Conservation (phyloP, 2,329 filamentous ascomycete species). For the Moelleriella libera region DNA sequence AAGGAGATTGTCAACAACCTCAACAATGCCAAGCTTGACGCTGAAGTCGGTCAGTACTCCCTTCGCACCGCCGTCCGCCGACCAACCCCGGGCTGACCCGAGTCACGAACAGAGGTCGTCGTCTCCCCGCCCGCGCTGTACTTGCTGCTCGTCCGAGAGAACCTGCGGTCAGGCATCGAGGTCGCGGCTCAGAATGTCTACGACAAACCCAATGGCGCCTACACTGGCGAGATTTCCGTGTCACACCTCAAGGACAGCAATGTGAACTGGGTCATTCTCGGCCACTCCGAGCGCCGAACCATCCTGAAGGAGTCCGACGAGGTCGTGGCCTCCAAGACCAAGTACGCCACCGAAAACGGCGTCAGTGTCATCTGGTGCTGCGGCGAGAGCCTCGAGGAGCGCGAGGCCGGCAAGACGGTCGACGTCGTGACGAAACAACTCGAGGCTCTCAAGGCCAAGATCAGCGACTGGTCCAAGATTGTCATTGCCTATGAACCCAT, state of each 20-base stretch:
- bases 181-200: constrained; percentile 95
- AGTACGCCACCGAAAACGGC: constrained; percentile 76
- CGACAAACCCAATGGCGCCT: constrained; percentile 93
- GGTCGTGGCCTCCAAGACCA: constrained; percentile 86
- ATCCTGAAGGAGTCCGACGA: constrained; percentile 77
- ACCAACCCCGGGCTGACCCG: neutral
- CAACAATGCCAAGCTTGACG: constrained; percentile 70
- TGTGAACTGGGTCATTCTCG: constrained; percentile 82
- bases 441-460: constrained; percentile 60
- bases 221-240: constrained; percentile 92
- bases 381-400: constrained; percentile 88
- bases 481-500: constrained; percentile 98
- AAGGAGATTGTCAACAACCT: constrained; percentile 82
- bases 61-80: constrained; percentile 1
- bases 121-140: constrained; percentile 84
- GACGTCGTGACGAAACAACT: constrained; percentile 78
- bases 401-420: constrained; percentile 74
- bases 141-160: constrained; percentile 73
- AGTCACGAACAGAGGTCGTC: constrained; percentile 60
- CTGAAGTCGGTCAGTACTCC: constrained; percentile 49
- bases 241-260: constrained; percentile 78
- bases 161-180: constrained; percentile 60
- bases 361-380: constrained; percentile 92
- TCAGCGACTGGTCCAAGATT: constrained; percentile 82
- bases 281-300: constrained; percentile 89